Percentiles rank a stretch among this genome's conserved stretches.
These are phyloP conservation scores for Endogone sp. DNA, from an alignment of 192 early-diverging fungal species.

Conservation along the genomic window DNA sequence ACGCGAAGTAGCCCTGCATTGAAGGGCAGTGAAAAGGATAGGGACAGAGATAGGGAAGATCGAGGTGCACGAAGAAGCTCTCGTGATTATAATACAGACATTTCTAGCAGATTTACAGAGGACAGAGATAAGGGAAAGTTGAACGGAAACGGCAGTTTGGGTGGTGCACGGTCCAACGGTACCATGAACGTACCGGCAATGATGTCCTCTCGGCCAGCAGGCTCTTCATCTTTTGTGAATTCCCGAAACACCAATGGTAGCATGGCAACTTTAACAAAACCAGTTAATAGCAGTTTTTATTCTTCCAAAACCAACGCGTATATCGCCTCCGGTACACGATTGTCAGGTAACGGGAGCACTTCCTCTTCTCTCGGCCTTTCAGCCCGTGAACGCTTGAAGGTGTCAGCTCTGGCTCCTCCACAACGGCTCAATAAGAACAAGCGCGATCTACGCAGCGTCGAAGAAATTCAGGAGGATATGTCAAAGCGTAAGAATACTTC, in stretches of 20 bases:
- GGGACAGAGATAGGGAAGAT: not conserved
- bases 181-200: too few species aligned
- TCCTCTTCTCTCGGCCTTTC: not conserved
- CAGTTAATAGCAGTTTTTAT: not conserved
- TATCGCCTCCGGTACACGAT: not conserved
- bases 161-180: not conserved
- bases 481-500: not conserved
- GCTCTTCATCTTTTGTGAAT: not conserved
- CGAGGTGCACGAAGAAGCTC: not conserved
- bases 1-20: not conserved
- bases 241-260: not conserved
- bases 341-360: not conserved
- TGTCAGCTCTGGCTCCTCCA: constrained; percentile 15
- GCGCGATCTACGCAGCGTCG: constrained; percentile 20
- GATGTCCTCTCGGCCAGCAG: not conserved
- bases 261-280: not conserved
- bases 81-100: not conserved
- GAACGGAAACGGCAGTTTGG: not conserved
- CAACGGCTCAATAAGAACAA: constrained; percentile 17
- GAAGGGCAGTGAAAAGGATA: not conserved
- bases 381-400: constrained; percentile 26
- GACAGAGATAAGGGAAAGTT: not conserved
- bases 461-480: constrained; percentile 25
- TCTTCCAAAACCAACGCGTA: not conserved
- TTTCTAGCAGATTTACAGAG: not conserved